Percentiles rank a stretch among this genome's conserved stretches.
Conservation (phyloP, 202 grass and related monocot genomes). For the Panicum virgatum region DNA sequence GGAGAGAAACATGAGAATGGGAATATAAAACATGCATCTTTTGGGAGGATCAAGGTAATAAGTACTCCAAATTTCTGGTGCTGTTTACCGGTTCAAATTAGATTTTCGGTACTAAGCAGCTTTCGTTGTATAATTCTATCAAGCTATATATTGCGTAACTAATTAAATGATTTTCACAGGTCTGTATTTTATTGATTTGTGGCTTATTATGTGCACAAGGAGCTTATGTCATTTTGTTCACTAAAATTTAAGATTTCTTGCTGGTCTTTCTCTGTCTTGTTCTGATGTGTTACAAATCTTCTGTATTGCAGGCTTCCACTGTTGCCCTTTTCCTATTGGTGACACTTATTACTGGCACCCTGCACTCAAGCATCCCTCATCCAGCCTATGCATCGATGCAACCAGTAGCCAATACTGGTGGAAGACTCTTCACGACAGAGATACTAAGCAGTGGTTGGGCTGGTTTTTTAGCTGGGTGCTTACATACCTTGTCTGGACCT, state of each 20-base stretch:
- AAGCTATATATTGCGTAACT: background rate
- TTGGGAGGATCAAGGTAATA: background rate
- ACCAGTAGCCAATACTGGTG: constrained; percentile 47
- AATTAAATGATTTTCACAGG: background rate
- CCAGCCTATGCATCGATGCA: constrained; percentile 56
- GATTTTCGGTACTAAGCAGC: background rate
- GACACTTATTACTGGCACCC: constrained; percentile 37
- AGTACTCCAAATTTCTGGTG: background rate
- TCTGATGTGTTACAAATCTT: constrained; percentile 5
- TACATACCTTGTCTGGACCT: constrained; percentile 93
- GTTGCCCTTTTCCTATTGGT: constrained; percentile 50
- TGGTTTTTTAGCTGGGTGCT: constrained; percentile 92
- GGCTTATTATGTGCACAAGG: background rate
- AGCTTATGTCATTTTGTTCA: constrained; percentile 4
- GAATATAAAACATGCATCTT: background rate
- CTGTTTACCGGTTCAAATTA: background rate
- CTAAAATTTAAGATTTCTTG: background rate
- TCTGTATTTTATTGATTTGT: background rate
- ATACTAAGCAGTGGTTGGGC: constrained; percentile 85
- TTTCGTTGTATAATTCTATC: background rate
- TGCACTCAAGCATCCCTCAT: constrained; percentile 48
- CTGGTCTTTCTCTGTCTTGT: background rate
- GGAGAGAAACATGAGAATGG: background rate
- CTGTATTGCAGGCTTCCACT: constrained; percentile 54
- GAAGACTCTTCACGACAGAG: constrained; percentile 57